These are phyloP conservation scores for Ophiosphaerella herpotricha DNA, from an alignment of 2,329 filamentous ascomycete species.

Conservation along the genomic window DNA sequence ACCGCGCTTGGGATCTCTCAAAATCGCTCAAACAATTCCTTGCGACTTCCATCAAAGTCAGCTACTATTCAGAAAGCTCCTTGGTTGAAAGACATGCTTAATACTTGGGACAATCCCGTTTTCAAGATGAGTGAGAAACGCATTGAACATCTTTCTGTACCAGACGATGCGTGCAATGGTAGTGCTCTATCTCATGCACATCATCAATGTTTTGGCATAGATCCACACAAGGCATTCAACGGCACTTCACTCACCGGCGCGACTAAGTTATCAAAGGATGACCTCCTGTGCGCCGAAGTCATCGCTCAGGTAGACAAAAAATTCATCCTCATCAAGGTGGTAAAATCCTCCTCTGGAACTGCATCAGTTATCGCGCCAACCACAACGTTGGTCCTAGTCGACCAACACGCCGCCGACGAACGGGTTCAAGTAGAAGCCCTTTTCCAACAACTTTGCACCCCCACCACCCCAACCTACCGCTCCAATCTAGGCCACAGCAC, in stretches of 20 bases:
- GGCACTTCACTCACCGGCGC: conserved; percentile 24
- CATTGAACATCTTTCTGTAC: conserved; percentile 47
- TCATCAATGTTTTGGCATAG: conserved; percentile 12
- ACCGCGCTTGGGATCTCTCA: conserved; percentile 10
- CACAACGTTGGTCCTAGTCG: conserved; percentile 71
- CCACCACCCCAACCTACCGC: conserved; percentile 25
- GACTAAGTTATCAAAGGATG: conserved; percentile 62
- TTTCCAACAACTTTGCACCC: conserved; percentile 61
- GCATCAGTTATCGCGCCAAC: not conserved
- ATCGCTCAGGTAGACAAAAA: conserved; percentile 87
- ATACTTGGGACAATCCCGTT: conserved; percentile 75
- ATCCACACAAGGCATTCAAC: conserved; percentile 27
- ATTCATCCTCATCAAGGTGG: conserved; percentile 75
- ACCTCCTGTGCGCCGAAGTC: conserved; percentile 59
- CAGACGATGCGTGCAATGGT: conserved; percentile 12
- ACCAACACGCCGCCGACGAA: conserved; percentile 96
- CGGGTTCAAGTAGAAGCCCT: conserved; percentile 78
- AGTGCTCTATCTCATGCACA: conserved; percentile 2
- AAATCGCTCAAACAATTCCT: conserved; percentile 28
- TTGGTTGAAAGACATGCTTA: conserved; percentile 67
- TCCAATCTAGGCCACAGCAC: conserved; percentile 41
- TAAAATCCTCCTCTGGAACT: conserved; percentile 5
- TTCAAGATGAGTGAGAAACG: conserved; percentile 61
- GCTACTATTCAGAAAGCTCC: conserved; percentile 15
- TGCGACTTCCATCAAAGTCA: conserved; percentile 38